Percentiles rank a stretch among this genome's conserved stretches.
Conservation (phyloP, 2,329 filamentous ascomycete species). For the Scytalidium lignicola region DNA sequence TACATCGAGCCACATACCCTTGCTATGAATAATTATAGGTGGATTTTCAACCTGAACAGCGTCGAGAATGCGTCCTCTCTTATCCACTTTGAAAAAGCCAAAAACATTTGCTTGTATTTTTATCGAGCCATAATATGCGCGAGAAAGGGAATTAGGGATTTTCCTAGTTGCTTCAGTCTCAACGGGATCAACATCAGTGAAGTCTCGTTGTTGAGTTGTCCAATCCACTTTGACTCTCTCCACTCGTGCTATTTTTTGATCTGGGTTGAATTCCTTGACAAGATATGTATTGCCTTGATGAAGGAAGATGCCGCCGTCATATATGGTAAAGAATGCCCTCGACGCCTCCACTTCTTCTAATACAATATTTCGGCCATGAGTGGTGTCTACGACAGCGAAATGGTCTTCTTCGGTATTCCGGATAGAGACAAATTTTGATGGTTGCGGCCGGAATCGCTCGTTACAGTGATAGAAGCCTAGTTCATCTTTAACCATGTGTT, state of each 20-base stretch:
- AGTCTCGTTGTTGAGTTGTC: constrained; percentile 91
- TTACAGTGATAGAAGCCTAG: constrained; percentile 87
- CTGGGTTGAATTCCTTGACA: constrained; percentile 80
- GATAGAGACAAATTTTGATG: constrained; percentile 79
- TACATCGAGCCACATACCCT: constrained; percentile 95
- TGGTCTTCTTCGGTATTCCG: constrained; percentile 87
- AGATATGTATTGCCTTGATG: constrained; percentile 94
- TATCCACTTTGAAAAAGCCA: constrained; percentile 96
- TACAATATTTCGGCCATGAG: constrained; percentile 74
- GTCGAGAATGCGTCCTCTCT: constrained; percentile 77
- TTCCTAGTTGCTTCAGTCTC: constrained; percentile 83
- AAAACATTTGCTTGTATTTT: constrained; percentile 86
- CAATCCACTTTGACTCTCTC: constrained; percentile 88
- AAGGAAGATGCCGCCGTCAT: constrained; percentile 94
- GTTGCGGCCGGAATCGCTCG: constrained; percentile 78
- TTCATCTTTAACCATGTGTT: constrained; percentile 68
- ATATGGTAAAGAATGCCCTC: constrained; percentile 91
- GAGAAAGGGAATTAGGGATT: constrained; percentile 56
- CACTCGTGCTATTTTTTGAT: constrained; percentile 78
- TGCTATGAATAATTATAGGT: constrained; percentile 76
- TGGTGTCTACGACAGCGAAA: constrained; percentile 88
- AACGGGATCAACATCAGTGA: constrained; percentile 86
- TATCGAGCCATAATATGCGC: constrained; percentile 82
- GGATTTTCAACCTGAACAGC: constrained; percentile 92
- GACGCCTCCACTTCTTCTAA: constrained; percentile 95